Evolutionary conservation across 2,329 filamentous ascomycete species (phyloP).

Genomic region (Colletotrichum plurivorum): DNA sequence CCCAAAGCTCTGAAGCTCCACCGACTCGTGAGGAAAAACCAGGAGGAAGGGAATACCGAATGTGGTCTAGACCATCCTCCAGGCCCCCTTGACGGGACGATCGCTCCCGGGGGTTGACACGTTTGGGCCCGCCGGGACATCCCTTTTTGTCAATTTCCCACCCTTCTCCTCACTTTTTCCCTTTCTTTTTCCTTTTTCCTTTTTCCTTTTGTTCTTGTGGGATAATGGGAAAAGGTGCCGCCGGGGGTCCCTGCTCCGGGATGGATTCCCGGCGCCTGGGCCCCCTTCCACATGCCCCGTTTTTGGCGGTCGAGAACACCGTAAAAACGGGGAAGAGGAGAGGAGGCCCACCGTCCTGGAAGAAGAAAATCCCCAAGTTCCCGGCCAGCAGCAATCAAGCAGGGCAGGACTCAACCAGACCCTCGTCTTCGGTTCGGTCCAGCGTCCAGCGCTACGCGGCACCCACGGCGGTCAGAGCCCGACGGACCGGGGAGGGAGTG

Average conservation of each 20-base stretch:
- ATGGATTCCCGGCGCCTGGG: slow-evolving; percentile 27
- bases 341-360: neutral
- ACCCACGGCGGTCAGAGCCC: slow-evolving; percentile 3
- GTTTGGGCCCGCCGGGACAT: slow-evolving; percentile 31
- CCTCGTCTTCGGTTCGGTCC: neutral
- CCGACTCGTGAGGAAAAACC: neutral
- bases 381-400: too few species aligned
- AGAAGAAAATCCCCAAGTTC: neutral
- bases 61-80: slow-evolving; percentile 21
- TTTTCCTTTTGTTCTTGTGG: neutral
- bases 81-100: slow-evolving; percentile 29
- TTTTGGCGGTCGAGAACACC: slow-evolving; percentile 28
- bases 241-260: slow-evolving; percentile 26
- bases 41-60: slow-evolving; percentile 6
- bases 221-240: neutral
- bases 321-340: slow-evolving; percentile 1
- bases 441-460: neutral
- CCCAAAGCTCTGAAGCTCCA: slow-evolving; percentile 16
- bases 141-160: slow-evolving; percentile 28
- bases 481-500: slow-evolving; percentile 1
- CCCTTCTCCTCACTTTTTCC: neutral
- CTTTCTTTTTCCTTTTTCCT: neutral
- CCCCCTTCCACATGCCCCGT: neutral
- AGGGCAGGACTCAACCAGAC: too few species aligned
- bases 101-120: slow-evolving; percentile 37